Evolutionary conservation across 108 stramenopile species (phyloP), one percentile per base, ranked within the genome.

Genomic region (Nannochloropsis salina): DNA sequence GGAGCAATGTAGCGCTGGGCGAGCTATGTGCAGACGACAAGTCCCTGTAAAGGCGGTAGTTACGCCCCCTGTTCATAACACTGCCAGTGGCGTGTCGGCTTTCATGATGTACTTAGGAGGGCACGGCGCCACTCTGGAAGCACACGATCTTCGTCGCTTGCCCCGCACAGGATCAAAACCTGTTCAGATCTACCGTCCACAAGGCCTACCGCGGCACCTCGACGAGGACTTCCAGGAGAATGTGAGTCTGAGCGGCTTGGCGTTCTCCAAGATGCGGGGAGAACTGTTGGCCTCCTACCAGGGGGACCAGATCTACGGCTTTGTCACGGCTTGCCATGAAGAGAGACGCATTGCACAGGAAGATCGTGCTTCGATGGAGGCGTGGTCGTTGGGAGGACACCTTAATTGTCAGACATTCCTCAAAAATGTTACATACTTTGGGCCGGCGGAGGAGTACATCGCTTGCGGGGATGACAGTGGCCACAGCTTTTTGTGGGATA

Each of bases 271-370:
- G 2, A n/a, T n/a, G 20, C 61, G 61, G 20, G 61, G 61, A 74
- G 61, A 74, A 6, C 1, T 74, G 15, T 8, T 74, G 61, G 61
- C n/a, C 15, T 74, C 61, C n/a, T 74, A n/a, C n/a, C 61, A 74
- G n/a, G 61, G 61, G 15, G 61, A 74, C 61, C 61, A 74, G 61
- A 74, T 74, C 15, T 74, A 74, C n/a, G 61, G 61, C 61, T 74
- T 74, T n/a, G n/a, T 2, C 61, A 74, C 61, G 15, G 61, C 61
- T 74, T 31, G 31, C 31, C 1, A 31, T 31, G 31, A 31, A 31
- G 31, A 31, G 31, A 31, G 31, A 31, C 31, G 31, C 31, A 31
- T 31, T 31, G 31, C 31, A 31, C 31, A 31, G 31, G 31, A 31
- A 31, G 61, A 74, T n/a, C 20, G 20, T 74, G 61, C 61, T n/a